Evolutionary conservation across 495 filamentous ascomycete genomes (phyloP).

Genomic region (Apodospora peruviana): DNA sequence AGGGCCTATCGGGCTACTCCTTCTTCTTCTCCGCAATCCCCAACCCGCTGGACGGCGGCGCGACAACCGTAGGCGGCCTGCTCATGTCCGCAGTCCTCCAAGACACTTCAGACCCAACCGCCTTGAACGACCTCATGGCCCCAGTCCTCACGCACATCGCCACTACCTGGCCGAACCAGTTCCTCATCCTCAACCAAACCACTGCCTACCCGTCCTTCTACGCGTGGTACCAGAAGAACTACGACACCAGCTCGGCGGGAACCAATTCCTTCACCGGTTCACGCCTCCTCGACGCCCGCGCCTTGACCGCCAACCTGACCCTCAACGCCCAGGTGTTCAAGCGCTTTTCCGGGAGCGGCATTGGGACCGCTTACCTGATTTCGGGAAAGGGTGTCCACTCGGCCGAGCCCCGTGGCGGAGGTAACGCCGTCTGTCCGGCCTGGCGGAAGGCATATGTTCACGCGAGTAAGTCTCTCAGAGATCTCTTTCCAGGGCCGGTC

Average conservation of each 20-base stretch:
- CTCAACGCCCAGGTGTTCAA: slow-evolving; percentile 20
- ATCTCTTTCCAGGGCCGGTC: background rate
- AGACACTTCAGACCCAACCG: slow-evolving; percentile 22
- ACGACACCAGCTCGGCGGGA: slow-evolving; percentile 27
- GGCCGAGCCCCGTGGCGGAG: slow-evolving; percentile 35
- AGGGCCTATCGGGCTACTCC: slow-evolving; percentile 35
- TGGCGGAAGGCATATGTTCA: slow-evolving; percentile 51
- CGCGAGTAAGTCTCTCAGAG: slow-evolving; percentile 11
- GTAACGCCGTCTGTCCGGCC: slow-evolving; percentile 45
- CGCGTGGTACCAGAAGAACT: slow-evolving; percentile 39
- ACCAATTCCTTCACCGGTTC: slow-evolving; percentile 37
- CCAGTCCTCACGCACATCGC: slow-evolving; percentile 32
- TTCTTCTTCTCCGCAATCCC: slow-evolving; percentile 21
- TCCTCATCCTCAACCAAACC: slow-evolving; percentile 29
- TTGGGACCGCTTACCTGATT: slow-evolving; percentile 21
- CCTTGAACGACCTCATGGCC: slow-evolving; percentile 40
- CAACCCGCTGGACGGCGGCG: slow-evolving; percentile 10
- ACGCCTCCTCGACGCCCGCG: slow-evolving; percentile 29
- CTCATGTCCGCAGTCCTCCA: slow-evolving; percentile 16
- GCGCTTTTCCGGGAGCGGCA: background rate
- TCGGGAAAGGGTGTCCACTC: slow-evolving; percentile 29
- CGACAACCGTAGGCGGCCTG: slow-evolving; percentile 29
- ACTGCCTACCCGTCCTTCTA: slow-evolving; percentile 38
- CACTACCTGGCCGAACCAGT: slow-evolving; percentile 40
- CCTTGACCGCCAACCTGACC: slow-evolving; percentile 23